These are phyloP conservation scores for Diaporthe humulicola DNA, from an alignment of 2,329 filamentous ascomycete genomes.

Conservation along the genomic window DNA sequence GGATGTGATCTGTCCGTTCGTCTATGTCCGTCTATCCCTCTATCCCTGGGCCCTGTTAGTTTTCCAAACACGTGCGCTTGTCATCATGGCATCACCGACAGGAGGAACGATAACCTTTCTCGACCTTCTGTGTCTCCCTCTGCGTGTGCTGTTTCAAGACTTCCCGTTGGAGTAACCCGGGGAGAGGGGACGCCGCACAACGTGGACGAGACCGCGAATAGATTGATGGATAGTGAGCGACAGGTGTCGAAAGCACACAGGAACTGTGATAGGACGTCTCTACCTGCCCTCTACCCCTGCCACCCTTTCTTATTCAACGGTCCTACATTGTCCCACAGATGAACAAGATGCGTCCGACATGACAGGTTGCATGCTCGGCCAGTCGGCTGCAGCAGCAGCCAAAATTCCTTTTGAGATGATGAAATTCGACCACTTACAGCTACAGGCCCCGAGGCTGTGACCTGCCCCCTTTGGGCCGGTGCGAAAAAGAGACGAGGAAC, in stretches of 20 bases:
- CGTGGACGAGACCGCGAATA: slow-evolving; percentile 18
- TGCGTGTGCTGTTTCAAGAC: slow-evolving; percentile 12
- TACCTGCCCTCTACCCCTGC: background rate
- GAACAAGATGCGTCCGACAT: slow-evolving; percentile 37
- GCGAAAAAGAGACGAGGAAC: background rate
- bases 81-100: slow-evolving; percentile 21
- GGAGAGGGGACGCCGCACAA: background rate
- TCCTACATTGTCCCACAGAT: slow-evolving; percentile 22
- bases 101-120: background rate
- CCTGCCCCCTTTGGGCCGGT: background rate
- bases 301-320: background rate
- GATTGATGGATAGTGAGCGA: background rate
- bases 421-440: background rate
- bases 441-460: background rate
- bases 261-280: slow-evolving; percentile 16
- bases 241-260: slow-evolving; percentile 11
- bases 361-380: slow-evolving; percentile 32
- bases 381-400: slow-evolving; percentile 10
- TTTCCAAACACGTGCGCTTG: background rate
- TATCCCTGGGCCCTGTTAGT: background rate
- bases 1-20: slow-evolving; percentile 9
- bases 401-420: background rate
- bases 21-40: background rate
- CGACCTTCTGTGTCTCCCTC: background rate
- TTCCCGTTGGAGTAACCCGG: background rate